Evolutionary conservation across 768 basidiomycete genomes (phyloP), one percentile per base, ranked within the genome.

Genomic region (Paxillus involutus): DNA sequence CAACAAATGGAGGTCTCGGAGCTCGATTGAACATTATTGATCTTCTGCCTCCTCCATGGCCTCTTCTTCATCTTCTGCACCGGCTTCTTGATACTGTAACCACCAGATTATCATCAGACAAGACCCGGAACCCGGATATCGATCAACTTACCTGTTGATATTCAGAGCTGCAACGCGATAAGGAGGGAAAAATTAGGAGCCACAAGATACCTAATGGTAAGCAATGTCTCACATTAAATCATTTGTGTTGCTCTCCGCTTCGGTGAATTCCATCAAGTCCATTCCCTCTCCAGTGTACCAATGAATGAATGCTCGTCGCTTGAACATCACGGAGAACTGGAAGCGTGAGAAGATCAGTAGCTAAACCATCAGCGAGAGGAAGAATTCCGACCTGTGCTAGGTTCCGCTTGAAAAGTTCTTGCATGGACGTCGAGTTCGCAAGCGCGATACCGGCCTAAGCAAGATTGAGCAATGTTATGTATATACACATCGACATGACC

Each of bases 231-330:
- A 92, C 90, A 93, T 86, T 45, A 94, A 69, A 73, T 94, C 92
- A 3, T 77, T 79, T 3, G 81, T 75, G 66, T 93, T 92, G 65
- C 88, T 92, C 73, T 93, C 91, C 0, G 92, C 91, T 69, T 94
- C 91, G 0, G 88, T 80, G 70, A 94, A 92, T 71, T 94, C 82
- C 80, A 78, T 73, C 16, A 80, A 66, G 66, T 94, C 94, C 94
- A 95, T 94, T 41, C 93, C 93, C 69, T 95, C 93, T 12, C 84
- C 88, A 9, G 85, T 89, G 68, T 93, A 94, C 90, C 91, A 94
- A 67, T 94, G 91, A 53, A 95, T 71, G 79, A 91, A 96, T 6
- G 94, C 94, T 43, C 79, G 77, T 30, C 92, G 82, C 67, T 88
- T 90, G 73, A 82, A 94, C 90, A 95, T 94, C 5, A 78, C 72